A percentile compares a stretch with the other conserved stretches of the same genome.
Conservation (phyloP, 441 rosid species). For the Euphorbia celastroides region DNA sequence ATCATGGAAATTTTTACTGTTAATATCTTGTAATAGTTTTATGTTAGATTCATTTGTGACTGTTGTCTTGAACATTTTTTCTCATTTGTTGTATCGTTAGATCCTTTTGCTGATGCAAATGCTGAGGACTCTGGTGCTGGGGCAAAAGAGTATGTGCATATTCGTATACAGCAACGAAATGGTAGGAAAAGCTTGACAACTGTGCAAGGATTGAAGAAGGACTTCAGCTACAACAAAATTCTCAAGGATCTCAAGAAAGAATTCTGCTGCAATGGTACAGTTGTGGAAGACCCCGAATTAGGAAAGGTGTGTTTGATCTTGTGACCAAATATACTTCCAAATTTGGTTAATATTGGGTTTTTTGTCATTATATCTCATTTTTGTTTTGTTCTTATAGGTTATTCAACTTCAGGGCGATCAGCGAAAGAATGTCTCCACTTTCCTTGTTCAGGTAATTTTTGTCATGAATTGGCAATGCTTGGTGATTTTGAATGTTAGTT, state of each 20-base stretch:
- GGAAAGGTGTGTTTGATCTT: conserved; percentile 54
- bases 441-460: conserved; percentile 33
- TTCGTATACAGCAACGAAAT: conserved; percentile 82
- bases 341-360: too few relatives aligned
- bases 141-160: conserved; percentile 78
- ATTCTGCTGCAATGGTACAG: conserved; percentile 97
- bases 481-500: not conserved
- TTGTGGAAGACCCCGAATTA: conserved; percentile 84
- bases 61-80: not conserved
- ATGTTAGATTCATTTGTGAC: not conserved
- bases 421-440: conserved; percentile 64
- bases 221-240: conserved; percentile 81
- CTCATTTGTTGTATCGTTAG: conserved; percentile 18
- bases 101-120: conserved; percentile 92
- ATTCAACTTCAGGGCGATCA: conserved; percentile 88
- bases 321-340: not conserved
- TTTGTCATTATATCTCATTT: not conserved
- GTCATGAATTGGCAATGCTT: too few relatives aligned
- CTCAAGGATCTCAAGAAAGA: conserved; percentile 94
- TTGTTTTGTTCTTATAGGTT: conserved; percentile 31
- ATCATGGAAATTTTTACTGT: not conserved
- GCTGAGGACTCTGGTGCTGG: conserved; percentile 89
- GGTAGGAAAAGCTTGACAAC: conserved; percentile 95
- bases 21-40: not conserved
- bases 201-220: conserved; percentile 90